Evolutionary conservation across 768 basidiomycete genomes (phyloP).

Genomic region (Agaricus blazei): DNA sequence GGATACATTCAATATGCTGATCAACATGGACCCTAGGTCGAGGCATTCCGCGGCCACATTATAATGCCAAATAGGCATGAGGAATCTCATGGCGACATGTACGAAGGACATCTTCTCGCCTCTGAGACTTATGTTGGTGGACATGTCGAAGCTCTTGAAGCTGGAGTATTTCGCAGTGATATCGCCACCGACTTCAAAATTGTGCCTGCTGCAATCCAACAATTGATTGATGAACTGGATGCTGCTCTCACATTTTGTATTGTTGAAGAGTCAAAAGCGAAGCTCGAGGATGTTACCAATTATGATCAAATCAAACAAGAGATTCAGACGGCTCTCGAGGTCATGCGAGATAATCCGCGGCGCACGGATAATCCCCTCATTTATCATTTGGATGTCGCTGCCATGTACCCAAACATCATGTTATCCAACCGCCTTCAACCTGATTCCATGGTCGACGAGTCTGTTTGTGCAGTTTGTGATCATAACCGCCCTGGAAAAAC

Average conservation of each 20-base stretch:
- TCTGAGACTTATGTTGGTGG: constrained; percentile 99
- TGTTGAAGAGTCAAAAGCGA: constrained; percentile 73
- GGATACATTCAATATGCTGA: constrained; percentile 4
- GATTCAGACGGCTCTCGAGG: constrained; percentile 74
- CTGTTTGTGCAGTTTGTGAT: constrained; percentile 96
- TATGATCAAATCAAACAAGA: constrained; percentile 87
- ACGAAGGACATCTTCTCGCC: constrained; percentile 92
- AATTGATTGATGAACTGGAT: constrained; percentile 94
- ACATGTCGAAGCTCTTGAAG: constrained; percentile 97
- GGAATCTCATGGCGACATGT: constrained; percentile 87
- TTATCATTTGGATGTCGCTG: constrained; percentile 97
- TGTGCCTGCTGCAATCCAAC: constrained; percentile 78
- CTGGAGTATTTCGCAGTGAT: constrained; percentile 96
- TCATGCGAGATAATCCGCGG: constrained; percentile 87
- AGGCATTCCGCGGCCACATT: constrained; percentile 86
- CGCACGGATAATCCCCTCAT: constrained; percentile 91
- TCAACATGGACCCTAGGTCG: constrained; percentile 55
- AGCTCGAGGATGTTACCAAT: constrained; percentile 83
- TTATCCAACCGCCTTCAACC: constrained; percentile 98
- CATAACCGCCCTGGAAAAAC: constrained; percentile 94
- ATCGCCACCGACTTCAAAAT: constrained; percentile 95
- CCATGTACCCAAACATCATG: constrained; percentile 99
- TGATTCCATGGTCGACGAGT: constrained; percentile 95
- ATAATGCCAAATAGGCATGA: constrained; percentile 99
- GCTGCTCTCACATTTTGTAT: constrained; percentile 88